Conservation (phyloP, 2,329 filamentous ascomycete genomes). For the Elsinoe arachidis region DNA sequence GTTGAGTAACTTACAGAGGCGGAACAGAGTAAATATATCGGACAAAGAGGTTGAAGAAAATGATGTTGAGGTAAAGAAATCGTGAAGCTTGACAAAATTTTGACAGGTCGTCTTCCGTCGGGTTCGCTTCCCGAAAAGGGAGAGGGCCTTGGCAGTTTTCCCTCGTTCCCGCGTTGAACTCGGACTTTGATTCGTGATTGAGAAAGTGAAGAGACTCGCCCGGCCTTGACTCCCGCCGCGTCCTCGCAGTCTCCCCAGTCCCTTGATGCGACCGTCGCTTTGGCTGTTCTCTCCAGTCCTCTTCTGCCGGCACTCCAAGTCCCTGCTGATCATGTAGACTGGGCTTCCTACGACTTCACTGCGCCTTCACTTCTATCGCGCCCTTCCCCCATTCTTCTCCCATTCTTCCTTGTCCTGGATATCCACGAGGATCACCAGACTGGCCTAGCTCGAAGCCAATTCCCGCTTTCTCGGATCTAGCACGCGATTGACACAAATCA, state of each 20-base stretch:
- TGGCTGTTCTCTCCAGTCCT: background rate
- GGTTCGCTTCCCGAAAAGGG: background rate
- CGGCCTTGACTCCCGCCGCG: background rate
- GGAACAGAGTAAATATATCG: background rate
- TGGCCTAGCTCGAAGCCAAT: constrained; percentile 11
- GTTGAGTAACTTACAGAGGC: constrained; percentile 6
- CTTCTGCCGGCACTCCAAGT: background rate
- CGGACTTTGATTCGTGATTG: background rate
- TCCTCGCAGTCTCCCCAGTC: background rate
- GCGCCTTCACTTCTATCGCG: background rate
- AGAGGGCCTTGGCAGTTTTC: background rate
- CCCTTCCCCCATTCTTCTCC: background rate
- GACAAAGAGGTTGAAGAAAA: constrained; percentile 2
- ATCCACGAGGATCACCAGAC: constrained; percentile 4
- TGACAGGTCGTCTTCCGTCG: background rate
- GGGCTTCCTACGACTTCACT: background rate
- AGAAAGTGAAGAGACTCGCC: background rate
- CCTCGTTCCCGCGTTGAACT: background rate
- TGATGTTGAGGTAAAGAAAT: background rate
- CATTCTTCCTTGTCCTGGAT: background rate
- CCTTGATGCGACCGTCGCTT: background rate
- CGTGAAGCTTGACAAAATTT: background rate
- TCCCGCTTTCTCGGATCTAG: constrained; percentile 11
- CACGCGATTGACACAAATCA: constrained; percentile 9
- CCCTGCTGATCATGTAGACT: constrained; percentile 9